Evolutionary conservation across 2,329 filamentous ascomycete genomes (phyloP).

Genomic region (Colletotrichum magnum): DNA sequence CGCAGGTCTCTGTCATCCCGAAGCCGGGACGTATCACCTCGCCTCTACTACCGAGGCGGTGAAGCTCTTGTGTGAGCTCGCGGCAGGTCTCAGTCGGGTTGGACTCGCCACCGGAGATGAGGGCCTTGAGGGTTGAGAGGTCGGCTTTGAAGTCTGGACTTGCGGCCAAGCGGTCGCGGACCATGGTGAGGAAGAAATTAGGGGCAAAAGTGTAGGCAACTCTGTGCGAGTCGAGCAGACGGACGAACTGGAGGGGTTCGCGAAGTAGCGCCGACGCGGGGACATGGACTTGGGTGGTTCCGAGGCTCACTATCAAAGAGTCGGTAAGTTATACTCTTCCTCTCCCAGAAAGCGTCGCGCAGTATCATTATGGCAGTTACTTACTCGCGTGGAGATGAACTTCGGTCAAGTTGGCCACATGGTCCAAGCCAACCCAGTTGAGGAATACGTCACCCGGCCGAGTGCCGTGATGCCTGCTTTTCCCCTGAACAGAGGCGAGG

Average conservation of each 20-base stretch:
- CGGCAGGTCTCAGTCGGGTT: constrained; percentile 54
- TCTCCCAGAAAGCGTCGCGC: not conserved
- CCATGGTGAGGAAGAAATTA: constrained; percentile 52
- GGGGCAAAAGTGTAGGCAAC: constrained; percentile 61
- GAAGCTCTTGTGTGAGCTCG: constrained; percentile 47
- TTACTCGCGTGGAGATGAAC: constrained; percentile 62
- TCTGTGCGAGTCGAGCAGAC: constrained; percentile 55
- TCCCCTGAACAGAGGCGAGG: constrained; percentile 56
- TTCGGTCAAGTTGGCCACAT: constrained; percentile 66
- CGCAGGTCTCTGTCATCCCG: constrained; percentile 69
- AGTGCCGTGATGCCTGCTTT: constrained; percentile 48
- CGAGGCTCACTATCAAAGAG: constrained; percentile 48
- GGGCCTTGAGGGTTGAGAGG: constrained; percentile 46
- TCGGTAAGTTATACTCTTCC: not conserved
- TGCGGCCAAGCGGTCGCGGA: constrained; percentile 32
- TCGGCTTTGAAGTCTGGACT: constrained; percentile 14
- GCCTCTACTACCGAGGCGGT: constrained; percentile 47
- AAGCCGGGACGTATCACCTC: constrained; percentile 58
- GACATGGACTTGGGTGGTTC: constrained; percentile 62
- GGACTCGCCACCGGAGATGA: constrained; percentile 62
- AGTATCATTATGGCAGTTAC: not conserved
- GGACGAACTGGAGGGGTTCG: constrained; percentile 55
- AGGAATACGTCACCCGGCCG: constrained; percentile 52
- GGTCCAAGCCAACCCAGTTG: constrained; percentile 67
- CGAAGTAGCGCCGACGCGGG: constrained; percentile 56